phyloP scores from a whole-genome alignment of 1,284 basidiomycete species.

The Ustilago tritici region DNA sequence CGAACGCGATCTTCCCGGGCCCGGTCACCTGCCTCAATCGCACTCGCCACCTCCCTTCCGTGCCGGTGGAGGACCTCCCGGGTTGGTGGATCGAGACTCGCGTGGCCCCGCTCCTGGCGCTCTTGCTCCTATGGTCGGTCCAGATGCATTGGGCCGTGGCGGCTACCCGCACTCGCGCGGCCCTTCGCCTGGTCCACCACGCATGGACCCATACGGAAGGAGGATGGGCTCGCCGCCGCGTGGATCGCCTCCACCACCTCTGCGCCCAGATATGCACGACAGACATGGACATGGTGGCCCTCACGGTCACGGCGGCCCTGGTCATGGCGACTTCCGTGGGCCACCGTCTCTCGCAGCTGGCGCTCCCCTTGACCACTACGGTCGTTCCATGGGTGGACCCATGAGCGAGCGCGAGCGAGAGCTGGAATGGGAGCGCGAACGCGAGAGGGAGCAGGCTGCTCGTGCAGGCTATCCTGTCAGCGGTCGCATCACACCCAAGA shows the following conservation, averaged over 20 bases:
- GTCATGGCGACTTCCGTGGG: conserved; percentile 42
- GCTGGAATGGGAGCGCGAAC: conserved; percentile 52
- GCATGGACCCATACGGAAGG: conserved; percentile 44
- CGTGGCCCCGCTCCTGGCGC: conserved; percentile 44
- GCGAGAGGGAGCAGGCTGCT: conserved; percentile 44
- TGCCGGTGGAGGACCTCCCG: conserved; percentile 38
- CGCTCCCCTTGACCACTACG: conserved; percentile 45
- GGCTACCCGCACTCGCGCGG: conserved; percentile 49
- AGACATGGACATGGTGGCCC: conserved; percentile 19
- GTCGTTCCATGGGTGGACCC: conserved; percentile 40
- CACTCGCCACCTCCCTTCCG: conserved; percentile 58
- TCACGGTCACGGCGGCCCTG: conserved; percentile 26
- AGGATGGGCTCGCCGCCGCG: conserved; percentile 49
- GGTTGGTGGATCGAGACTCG: conserved; percentile 54
- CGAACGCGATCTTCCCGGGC: conserved; percentile 57
- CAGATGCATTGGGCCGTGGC: conserved; percentile 26
- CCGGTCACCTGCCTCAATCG: conserved; percentile 44
- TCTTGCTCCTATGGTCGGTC: conserved; percentile 41
- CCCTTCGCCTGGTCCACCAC: conserved; percentile 43
- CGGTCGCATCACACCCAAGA: conserved; percentile 52
- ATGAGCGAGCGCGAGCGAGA: conserved; percentile 54
- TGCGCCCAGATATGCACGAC: conserved; percentile 35
- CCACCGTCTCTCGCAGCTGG: conserved; percentile 29
- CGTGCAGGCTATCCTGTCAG: conserved; percentile 38
- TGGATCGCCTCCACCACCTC: conserved; percentile 42